Conservation (phyloP, 2,329 filamentous ascomycete species). For the Aspergillus sp. region DNA sequence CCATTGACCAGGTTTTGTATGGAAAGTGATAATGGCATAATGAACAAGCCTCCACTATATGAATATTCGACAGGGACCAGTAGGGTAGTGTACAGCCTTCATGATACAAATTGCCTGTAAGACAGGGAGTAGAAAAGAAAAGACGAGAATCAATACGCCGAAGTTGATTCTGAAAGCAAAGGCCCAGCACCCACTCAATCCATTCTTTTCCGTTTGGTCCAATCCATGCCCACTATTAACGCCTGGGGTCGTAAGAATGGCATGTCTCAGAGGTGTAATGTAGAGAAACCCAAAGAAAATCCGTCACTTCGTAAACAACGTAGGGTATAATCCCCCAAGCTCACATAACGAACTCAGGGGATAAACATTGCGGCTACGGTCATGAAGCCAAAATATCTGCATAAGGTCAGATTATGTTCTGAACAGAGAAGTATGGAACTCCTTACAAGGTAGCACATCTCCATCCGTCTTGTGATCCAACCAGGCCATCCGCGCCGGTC, state of each 20-base stretch:
- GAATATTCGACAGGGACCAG: not conserved
- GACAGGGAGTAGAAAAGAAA: not conserved
- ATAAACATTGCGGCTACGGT: constrained; percentile 37
- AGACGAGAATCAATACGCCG: not conserved
- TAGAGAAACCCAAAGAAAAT: not conserved
- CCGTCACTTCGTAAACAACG: not conserved
- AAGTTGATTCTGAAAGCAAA: not conserved
- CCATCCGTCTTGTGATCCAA: constrained; percentile 40
- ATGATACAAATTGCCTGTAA: not conserved
- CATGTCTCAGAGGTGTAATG: too few species aligned
- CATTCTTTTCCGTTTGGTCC: not conserved
- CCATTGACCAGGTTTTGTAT: too few species aligned
- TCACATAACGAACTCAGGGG: constrained; percentile 17
- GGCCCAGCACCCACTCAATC: not conserved
- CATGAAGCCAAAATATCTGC: constrained; percentile 42
- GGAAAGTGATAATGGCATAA: too few species aligned
- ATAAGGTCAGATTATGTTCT: not conserved
- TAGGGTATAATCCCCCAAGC: not conserved
- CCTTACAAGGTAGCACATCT: constrained; percentile 37
- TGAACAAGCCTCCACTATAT: too few species aligned
- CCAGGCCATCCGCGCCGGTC: constrained; percentile 31
- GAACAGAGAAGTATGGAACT: not conserved
- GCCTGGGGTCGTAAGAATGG: too few species aligned
- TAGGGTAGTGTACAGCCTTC: not conserved
- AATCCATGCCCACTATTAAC: not conserved